Evolutionary conservation across 164 flowering plant genomes (phyloP), one percentile per base, ranked within the genome.

Genomic region (Amborella trichopoda): DNA sequence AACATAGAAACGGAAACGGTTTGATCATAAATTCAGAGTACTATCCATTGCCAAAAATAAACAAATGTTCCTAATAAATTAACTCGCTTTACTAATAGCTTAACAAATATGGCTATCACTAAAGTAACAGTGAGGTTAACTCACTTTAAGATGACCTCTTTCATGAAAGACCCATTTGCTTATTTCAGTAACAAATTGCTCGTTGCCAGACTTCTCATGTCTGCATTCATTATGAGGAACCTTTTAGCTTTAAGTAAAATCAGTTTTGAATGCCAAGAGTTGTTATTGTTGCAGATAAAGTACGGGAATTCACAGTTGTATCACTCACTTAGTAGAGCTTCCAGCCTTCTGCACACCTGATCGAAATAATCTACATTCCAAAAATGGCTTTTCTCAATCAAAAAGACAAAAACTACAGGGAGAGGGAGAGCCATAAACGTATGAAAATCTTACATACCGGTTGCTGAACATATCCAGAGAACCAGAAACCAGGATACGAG

Each of bases 121-220:
- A n/a, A n/a, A n/a, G n/a, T n/a, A n/a, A 25, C 28, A 22, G 3
- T 10, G 16, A n/a, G 20, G 28, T 28, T 33, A 42, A 5, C 68
- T 70, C 56, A 91, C 96, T 94, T 93, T 93, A 20, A 88, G 81
- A 70, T 88, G 96, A 16, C 96, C 95, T 44, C 94, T 88, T 68
- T 88, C 99, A 54, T 88, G 96, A 87, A 93, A 93, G 47, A 93
- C 72, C 99, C 99, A 93, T 74, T 79, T 93, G 86, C 95, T 88
- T 42, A 85, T 65, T 70, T 88, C 99, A 61, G 81, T 76, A 38
- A 67, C 61, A 69, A 93, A 85, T 59, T 88, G 99, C 66, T 93
- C 86, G 60, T 93, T 93, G 1, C 96, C 99, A 58, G 94, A 78
- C 70, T 79, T 88, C 37, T 64, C 83, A 56, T 75, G 71, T 56